Conservation (phyloP, 257 asterid genomes). For the Solanum chmielewskii region DNA sequence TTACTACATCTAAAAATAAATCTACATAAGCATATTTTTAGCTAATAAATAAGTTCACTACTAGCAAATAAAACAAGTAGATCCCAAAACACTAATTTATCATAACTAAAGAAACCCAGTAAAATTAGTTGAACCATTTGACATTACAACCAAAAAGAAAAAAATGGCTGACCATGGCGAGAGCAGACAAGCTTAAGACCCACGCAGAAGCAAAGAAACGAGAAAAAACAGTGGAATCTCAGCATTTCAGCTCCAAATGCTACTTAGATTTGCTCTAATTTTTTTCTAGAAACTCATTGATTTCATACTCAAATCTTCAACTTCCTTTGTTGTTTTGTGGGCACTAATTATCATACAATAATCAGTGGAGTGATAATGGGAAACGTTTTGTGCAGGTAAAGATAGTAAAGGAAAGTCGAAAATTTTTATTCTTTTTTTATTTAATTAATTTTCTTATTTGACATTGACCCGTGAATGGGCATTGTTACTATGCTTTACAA, state of each 20-base stretch:
- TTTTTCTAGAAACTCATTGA: background rate
- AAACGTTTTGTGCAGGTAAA: constrained; percentile 28
- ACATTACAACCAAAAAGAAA: background rate
- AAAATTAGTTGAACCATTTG: background rate
- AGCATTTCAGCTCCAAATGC: constrained; percentile 25
- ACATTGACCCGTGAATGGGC: background rate
- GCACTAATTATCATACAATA: background rate
- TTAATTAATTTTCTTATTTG: background rate
- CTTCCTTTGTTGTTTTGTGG: background rate
- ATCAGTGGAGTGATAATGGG: constrained; percentile 10
- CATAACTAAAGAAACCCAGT: background rate
- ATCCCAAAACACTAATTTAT: background rate
- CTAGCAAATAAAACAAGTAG: background rate
- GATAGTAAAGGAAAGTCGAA: constrained; percentile 12
- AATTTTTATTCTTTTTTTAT: background rate
- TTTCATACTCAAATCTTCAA: background rate
- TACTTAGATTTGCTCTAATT: constrained; percentile 4
- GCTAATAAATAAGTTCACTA: background rate
- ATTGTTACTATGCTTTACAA: background rate
- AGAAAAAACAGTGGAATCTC: constrained; percentile 15
- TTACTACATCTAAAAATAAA: background rate
- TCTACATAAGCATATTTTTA: background rate
- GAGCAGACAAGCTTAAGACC: constrained; percentile 15
- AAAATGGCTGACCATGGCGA: background rate
- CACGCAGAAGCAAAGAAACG: constrained; percentile 22